Evolutionary conservation across 345 rosid species (phyloP).

Genomic region (Erodium maritimum): DNA sequence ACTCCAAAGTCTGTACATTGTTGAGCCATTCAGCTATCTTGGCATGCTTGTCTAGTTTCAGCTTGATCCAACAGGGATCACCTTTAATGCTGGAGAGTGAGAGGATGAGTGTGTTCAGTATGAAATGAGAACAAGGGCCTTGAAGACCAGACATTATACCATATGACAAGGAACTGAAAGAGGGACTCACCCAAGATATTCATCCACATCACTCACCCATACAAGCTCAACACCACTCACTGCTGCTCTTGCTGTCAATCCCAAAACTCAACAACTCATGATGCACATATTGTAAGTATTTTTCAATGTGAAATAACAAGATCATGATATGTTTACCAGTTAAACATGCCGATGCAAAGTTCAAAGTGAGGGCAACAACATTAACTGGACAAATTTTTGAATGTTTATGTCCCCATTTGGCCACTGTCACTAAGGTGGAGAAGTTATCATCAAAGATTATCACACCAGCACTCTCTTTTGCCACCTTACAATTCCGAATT

Average conservation of each 20-base stretch:
- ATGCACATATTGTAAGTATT: too few relatives aligned
- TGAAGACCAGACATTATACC: constrained; percentile 40
- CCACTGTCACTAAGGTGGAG: constrained; percentile 63
- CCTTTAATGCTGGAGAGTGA: constrained; percentile 31
- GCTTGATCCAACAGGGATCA: constrained; percentile 49
- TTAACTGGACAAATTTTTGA: constrained; percentile 85
- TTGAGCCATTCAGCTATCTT: too few relatives aligned
- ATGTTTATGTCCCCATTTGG: constrained; percentile 88
- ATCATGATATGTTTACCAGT: constrained; percentile 39
- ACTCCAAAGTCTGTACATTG: too few relatives aligned
- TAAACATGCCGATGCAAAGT: constrained; percentile 82
- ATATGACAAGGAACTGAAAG: constrained; percentile 59
- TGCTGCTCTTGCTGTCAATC: constrained; percentile 53
- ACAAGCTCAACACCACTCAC: constrained; percentile 74
- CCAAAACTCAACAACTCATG: too few relatives aligned
- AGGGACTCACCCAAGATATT: constrained; percentile 83
- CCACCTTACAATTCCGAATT: constrained; percentile 33
- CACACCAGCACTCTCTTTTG: constrained; percentile 87
- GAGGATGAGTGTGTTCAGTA: constrained; percentile 51
- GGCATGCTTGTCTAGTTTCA: constrained; percentile 4
- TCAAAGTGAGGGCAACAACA: constrained; percentile 69
- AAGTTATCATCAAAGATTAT: constrained; percentile 80
- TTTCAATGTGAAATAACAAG: not conserved
- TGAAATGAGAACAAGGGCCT: constrained; percentile 42
- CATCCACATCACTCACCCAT: constrained; percentile 98